Evolutionary conservation across 1,284 basidiomycete genomes (phyloP).

Genomic region (Anthracocystis panici-leucophaei): DNA sequence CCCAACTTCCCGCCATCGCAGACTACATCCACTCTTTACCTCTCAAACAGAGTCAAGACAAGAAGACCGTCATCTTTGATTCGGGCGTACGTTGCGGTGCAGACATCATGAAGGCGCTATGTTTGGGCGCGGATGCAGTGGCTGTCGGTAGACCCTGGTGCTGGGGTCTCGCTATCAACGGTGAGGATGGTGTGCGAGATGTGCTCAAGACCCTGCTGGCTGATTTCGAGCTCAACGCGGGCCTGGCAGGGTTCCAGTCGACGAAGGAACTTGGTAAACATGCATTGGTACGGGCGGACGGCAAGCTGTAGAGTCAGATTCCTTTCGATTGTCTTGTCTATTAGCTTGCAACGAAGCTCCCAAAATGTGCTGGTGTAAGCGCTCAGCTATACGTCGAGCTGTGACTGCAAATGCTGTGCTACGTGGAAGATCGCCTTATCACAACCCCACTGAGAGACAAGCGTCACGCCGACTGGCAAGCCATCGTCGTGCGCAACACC

Average conservation of each 20-base stretch:
- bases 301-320: conserved; percentile 14
- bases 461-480: conserved; percentile 87
- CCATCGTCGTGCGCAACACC: conserved; percentile 58
- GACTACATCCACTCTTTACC: conserved; percentile 40
- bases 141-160: conserved; percentile 63
- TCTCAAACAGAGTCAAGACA: conserved; percentile 34
- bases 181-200: conserved; percentile 57
- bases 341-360: not conserved
- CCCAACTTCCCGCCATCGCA: conserved; percentile 52
- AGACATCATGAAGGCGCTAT: conserved; percentile 64
- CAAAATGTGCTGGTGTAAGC: not conserved
- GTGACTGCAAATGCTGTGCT: conserved; percentile 72
- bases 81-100: conserved; percentile 60
- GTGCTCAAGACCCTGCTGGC: conserved; percentile 60
- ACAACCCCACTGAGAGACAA: conserved; percentile 90
- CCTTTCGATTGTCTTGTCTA: not conserved
- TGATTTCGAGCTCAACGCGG: conserved; percentile 56
- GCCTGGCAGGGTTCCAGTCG: conserved; percentile 39
- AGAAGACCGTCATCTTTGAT: conserved; percentile 61
- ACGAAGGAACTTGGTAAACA: conserved; percentile 20
- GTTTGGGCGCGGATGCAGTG: conserved; percentile 63
- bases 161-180: conserved; percentile 60
- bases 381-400: conserved; percentile 8
- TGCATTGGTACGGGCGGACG: conserved; percentile 34
- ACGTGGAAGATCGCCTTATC: conserved; percentile 78